Evolutionary conservation across 495 filamentous ascomycete genomes (phyloP), one percentile per base, ranked within the genome.

Genomic region (Penicillium desertorum): DNA sequence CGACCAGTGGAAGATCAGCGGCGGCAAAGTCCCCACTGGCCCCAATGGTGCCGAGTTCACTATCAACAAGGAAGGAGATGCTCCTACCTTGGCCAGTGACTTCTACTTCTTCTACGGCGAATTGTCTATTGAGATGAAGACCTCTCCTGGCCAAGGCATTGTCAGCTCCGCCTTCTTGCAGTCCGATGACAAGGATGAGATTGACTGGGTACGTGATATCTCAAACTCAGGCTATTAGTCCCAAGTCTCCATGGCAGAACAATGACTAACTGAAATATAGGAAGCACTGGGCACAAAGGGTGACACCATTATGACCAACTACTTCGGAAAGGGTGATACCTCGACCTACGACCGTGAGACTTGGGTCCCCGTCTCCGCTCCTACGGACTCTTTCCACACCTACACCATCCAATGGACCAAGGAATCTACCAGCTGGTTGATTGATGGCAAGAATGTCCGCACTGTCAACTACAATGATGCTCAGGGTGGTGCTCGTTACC

Each of bases 141-240:
- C 87, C 10, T 83, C 91, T 8, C 72, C 75, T 5, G 91, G 91
- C 19, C 76, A 73, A 16, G 91, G 91, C 58, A 85, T 96, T 57
- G 84, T 95, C 67, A 82, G 88, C 76, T 89, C 85, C 14, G 79
- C 93, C 51, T 90, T 97, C 7, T 73, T 98, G 47, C 84, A 93
- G 66, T 96, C 92, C 4, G 92, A 96, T 72, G 83, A 85, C 60
- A 81, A 96, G n/a, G 94, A 98, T 71, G 94, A 98, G 76, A 88
- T 98, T 65, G 94, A 97, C 74, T 92, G 91, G 84, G 84, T 91
- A 74, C 83, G 87, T 52, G 9, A 39, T 36, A 10, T 16, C 14
- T 17, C 14, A n/a, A 46, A 23, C 5, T 30, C 27, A 30, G 53
- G 20, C 12, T n/a, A 10, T 27, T 27, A 17, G n/a, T 46, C 29